Conservation (phyloP, 495 filamentous ascomycete species). For the Tuber calosporum region DNA sequence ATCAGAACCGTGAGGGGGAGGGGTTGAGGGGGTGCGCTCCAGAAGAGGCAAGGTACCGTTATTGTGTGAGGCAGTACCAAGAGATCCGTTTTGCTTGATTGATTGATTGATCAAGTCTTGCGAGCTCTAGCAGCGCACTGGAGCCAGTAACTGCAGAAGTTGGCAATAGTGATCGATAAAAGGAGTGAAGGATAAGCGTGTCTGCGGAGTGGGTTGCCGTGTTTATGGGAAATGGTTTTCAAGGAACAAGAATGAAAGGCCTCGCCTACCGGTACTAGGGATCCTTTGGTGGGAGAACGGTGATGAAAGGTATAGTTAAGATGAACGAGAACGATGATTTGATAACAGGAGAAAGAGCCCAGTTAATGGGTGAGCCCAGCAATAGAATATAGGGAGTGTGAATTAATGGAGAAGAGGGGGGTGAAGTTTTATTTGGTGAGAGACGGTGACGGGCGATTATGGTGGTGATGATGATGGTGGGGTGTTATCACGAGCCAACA, state of each 20-base stretch:
- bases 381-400: neutral
- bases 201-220: neutral
- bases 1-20: neutral
- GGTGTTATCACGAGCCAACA: conserved; percentile 1
- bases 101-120: neutral
- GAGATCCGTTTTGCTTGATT: neutral
- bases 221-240: neutral
- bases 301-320: neutral
- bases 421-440: neutral
- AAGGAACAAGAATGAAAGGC: neutral
- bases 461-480: neutral
- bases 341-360: neutral
- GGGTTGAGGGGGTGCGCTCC: conserved; percentile 4
- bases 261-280: neutral
- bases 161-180: neutral
- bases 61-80: neutral
- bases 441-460: neutral
- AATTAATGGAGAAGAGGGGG: neutral
- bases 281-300: neutral
- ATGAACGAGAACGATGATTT: neutral
- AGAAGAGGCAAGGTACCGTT: neutral
- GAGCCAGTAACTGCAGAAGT: neutral
- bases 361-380: neutral
- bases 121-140: neutral
- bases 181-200: neutral